Base-by-base conservation (phyloP, 2,329 filamentous ascomycete species). In the Arthrobotrys iridis region DNA sequence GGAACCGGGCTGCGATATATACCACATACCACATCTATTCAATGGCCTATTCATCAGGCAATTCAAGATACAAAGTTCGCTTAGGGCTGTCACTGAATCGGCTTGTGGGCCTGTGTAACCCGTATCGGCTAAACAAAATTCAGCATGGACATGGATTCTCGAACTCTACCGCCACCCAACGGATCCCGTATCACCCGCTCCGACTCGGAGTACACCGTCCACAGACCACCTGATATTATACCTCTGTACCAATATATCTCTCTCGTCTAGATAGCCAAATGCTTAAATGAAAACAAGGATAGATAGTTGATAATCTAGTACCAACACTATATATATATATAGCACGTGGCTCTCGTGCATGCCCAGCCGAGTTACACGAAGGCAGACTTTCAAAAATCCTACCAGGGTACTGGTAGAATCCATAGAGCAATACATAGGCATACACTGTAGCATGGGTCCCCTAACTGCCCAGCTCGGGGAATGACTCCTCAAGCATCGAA, bases 31-130 rank as follows among this genome's bases (percentile, higher is more conserved):
- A 30, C 11, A 15, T 50, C 35, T n/a, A n/a, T 33, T 10, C 28
- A 40, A 55, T 37, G 28, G 11, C 7, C 15, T 7, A 37, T 15
- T 20, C 30, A 55, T 55, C 18, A 55, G 18, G n/a, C 3, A 1
- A 37, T 43, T 33, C n/a, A n/a, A 33, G 28, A 33, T 5, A 5
- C 28, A 6, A 18, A n/a, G 2, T 11, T 55, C 50, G 50, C 50
- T 55, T 22, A 35, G 4, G 10, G 15, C 18, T 37, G 8, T 28
- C 11, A 15, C 37, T 37, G 10, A 11, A 55, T 37, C 50, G 50
- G 50, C 35, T 55, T 55, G 50, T 55, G 50, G 50, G 50, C 50
- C 50, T 55, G 50, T 55, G 50, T 55, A 55, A 55, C 50, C 50
- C 50, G 50, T 55, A 15, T 55, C 50, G 50, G 50, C 50, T 55